A percentile compares a stretch with the other conserved stretches of the same genome.
Evolutionary conservation across 495 filamentous ascomycete genomes (phyloP).

Genomic region (Aspergillus haitiensis): DNA sequence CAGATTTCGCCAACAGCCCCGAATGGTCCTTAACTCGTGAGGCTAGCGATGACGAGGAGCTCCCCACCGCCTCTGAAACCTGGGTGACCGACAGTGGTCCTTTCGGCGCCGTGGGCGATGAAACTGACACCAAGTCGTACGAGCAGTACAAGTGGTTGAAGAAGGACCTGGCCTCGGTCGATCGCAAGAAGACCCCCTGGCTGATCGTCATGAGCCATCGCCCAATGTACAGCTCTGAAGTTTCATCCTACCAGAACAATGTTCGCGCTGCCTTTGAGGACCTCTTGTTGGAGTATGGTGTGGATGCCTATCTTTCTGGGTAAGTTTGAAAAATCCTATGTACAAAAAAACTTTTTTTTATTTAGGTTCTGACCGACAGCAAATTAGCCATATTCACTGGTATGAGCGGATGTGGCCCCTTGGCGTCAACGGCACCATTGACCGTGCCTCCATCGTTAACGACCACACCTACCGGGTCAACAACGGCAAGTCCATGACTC

Average conservation of each 20-base stretch:
- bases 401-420: too few relatives aligned
- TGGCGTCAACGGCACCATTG: too few relatives aligned
- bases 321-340: not conserved
- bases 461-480: too few relatives aligned
- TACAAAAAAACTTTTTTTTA: too few relatives aligned
- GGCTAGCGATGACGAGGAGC: slow-evolving; percentile 38
- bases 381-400: too few relatives aligned
- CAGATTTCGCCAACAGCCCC: slow-evolving; percentile 48
- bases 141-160: slow-evolving; percentile 52
- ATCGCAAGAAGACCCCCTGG: slow-evolving; percentile 55
- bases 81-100: slow-evolving; percentile 51
- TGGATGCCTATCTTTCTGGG: slow-evolving; percentile 56
- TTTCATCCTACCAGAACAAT: slow-evolving; percentile 44
- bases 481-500: too few relatives aligned
- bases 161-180: slow-evolving; percentile 47
- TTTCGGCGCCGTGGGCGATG: slow-evolving; percentile 45
- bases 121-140: slow-evolving; percentile 46
- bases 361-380: too few relatives aligned
- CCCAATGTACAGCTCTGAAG: slow-evolving; percentile 54
- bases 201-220: slow-evolving; percentile 57
- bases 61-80: slow-evolving; percentile 43
- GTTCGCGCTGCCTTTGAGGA: slow-evolving; percentile 53
- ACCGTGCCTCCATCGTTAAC: too few relatives aligned
- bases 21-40: slow-evolving; percentile 46
- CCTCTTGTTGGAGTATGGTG: slow-evolving; percentile 55